Base-by-base conservation (phyloP, 1,284 basidiomycete species). In the Erythrobasidium hasegawianum region DNA sequence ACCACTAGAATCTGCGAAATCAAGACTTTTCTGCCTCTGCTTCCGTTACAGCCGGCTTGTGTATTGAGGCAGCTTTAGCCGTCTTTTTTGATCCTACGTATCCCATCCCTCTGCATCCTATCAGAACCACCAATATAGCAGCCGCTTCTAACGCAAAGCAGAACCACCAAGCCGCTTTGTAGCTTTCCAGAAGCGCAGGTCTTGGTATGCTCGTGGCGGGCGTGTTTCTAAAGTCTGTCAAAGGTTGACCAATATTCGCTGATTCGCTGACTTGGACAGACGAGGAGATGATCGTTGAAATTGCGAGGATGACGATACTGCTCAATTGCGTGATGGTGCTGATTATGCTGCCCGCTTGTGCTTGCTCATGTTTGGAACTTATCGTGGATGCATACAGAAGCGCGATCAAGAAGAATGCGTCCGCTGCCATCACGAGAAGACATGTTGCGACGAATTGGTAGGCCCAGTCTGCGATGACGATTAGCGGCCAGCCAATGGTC, bases 371-470 rank as follows among this genome's bases (percentile, higher is more conserved):
- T 9, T 57, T 58, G 9, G 64, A 64, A 2, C 67, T 70, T 4
- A 72, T 55, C 11, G 59, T 61, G 8, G 68, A 70, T n/a, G 70
- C 70, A 59, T 72, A 72, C 27, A 71, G 41, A 11, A 70, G 69
- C 1, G 68, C 70, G n/a, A 57, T 50, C 0, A 68, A 56, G 18
- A 71, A 69, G 56, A 66, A 40, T 14, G 39, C 65, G 50, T 59
- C 57, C 3, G 57, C 56, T 14, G 43, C 64, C 55, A 45, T 43
- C 18, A 50, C 41, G 2, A 38, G 50, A 22, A 58, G 45, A 27
- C 18, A 55, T 5, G 50, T 41, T 1, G 53, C 7, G 41, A 49
- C 57, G 39, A 64, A 56, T 68, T 64, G 40, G 22, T 61, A 72
- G 59, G 45, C 66, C 68, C 16, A 69, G 70, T 57, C 69, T 68